Conservation (phyloP, 805 yeast genomes). For the Yamadazyma insecticola region DNA sequence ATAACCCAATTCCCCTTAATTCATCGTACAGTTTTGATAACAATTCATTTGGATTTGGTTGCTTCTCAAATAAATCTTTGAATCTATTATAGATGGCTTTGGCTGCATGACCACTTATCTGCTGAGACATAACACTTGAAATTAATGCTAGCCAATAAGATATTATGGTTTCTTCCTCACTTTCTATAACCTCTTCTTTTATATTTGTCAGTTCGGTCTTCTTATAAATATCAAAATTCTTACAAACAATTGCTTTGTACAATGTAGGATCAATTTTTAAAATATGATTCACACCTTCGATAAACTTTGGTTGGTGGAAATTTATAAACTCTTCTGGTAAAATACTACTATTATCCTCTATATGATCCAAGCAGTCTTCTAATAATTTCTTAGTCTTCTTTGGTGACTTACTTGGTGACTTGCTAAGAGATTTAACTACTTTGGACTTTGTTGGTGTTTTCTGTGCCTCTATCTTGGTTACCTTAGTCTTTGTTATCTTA, state of each 20-base stretch:
- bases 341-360: slow-evolving; percentile 9
- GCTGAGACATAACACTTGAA: slow-evolving; percentile 58
- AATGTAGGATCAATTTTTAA: slow-evolving; percentile 28
- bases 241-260: slow-evolving; percentile 27
- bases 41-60: slow-evolving; percentile 52
- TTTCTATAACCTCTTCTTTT: slow-evolving; percentile 8
- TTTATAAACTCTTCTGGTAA: slow-evolving; percentile 27
- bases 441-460: too few relatives aligned
- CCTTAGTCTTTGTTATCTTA: too few relatives aligned
- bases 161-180: slow-evolving; percentile 15
- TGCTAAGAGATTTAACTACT: too few relatives aligned
- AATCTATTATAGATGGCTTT: slow-evolving; percentile 52
- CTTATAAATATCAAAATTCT: slow-evolving; percentile 22
- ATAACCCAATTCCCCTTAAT: slow-evolving; percentile 63
- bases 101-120: slow-evolving; percentile 81
- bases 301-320: slow-evolving; percentile 29
- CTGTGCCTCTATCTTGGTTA: too few relatives aligned
- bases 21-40: slow-evolving; percentile 37
- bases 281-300: slow-evolving; percentile 26
- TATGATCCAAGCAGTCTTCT: slow-evolving; percentile 10
- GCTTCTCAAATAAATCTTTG: slow-evolving; percentile 21
- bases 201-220: slow-evolving; percentile 3
- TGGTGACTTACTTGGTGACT: too few relatives aligned
- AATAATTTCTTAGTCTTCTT: slow-evolving; percentile 4
- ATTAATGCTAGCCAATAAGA: slow-evolving; percentile 35